Conservation (phyloP, 345 rosid genomes). For the Rhizophora mangle region DNA sequence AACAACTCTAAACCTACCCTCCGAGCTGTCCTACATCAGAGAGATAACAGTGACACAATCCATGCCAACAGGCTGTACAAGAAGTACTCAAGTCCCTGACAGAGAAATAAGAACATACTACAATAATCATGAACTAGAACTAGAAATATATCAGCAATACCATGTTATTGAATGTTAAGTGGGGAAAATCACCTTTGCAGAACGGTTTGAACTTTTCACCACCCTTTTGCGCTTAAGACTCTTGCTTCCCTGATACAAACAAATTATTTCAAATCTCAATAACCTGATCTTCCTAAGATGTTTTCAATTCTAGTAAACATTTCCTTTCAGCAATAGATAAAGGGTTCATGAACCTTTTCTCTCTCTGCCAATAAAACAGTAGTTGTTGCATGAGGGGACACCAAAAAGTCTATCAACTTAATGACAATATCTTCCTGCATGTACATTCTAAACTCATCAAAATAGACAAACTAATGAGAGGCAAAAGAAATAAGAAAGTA, state of each 20-base stretch:
- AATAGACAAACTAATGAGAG: neutral
- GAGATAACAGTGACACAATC: no score
- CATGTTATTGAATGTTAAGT: neutral
- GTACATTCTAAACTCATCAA: conserved; percentile 10
- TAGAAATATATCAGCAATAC: no score
- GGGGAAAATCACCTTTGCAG: conserved; percentile 50
- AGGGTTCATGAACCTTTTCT: conserved; percentile 48
- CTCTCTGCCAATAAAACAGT: conserved; percentile 54
- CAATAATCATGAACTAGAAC: no score
- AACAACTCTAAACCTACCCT: no score
- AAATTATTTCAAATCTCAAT: conserved; percentile 10
- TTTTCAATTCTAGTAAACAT: neutral
- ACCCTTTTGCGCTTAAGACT: conserved; percentile 72
- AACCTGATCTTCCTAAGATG: neutral
- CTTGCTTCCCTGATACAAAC: conserved; percentile 46
- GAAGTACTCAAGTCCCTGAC: no score
- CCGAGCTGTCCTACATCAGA: no score
- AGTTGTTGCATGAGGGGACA: conserved; percentile 74
- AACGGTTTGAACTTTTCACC: conserved; percentile 47
- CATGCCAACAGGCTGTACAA: no score
- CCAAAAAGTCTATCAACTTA: conserved; percentile 72
- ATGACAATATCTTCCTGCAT: conserved; percentile 77
- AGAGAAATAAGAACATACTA: no score
- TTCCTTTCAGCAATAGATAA: neutral
- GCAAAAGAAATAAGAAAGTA: no score